Percentiles rank a stretch among this genome's conserved stretches.
Evolutionary conservation across 176 grass and related monocot genomes (phyloP).

Genomic region (Oryza rufipogon): DNA sequence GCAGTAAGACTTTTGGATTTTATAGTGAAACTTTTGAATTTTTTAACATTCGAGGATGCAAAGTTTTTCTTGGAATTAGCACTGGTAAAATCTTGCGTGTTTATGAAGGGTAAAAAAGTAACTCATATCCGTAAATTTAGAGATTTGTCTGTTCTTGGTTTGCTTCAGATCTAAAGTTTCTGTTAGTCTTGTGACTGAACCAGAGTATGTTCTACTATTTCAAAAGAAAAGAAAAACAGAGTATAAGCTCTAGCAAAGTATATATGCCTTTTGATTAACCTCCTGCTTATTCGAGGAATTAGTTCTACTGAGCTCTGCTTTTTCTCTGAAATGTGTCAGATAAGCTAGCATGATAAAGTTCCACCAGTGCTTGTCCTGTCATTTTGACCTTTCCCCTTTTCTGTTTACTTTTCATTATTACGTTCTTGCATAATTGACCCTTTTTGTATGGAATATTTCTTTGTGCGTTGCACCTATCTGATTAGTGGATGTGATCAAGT

Average conservation of each 20-base stretch:
- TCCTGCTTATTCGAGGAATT: slow-evolving; percentile 5
- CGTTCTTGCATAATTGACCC: slow-evolving; percentile 32
- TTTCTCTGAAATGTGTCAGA: slow-evolving; percentile 36
- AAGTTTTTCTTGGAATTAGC: background rate
- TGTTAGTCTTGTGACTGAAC: background rate
- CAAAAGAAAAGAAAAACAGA: background rate
- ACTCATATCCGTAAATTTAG: background rate
- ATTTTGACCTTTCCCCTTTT: slow-evolving; percentile 36
- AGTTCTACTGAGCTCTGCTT: slow-evolving; percentile 1
- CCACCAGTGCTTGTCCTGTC: background rate
- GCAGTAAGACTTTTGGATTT: background rate
- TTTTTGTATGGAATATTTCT: background rate
- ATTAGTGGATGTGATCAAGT: background rate
- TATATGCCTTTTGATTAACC: background rate
- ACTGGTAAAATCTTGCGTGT: background rate
- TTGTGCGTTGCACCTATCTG: background rate
- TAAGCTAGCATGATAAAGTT: slow-evolving; percentile 28
- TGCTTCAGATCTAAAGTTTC: slow-evolving; percentile 36
- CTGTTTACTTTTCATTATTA: background rate
- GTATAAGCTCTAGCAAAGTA: background rate
- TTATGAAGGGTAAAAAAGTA: background rate
- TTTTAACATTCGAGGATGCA: background rate
- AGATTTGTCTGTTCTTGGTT: background rate
- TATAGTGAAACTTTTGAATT: background rate
- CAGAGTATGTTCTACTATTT: background rate